Evolutionary conservation across 371 early-diverging fungal genomes (phyloP), one percentile per base, ranked within the genome.

Genomic region (Batkoa obscura): DNA sequence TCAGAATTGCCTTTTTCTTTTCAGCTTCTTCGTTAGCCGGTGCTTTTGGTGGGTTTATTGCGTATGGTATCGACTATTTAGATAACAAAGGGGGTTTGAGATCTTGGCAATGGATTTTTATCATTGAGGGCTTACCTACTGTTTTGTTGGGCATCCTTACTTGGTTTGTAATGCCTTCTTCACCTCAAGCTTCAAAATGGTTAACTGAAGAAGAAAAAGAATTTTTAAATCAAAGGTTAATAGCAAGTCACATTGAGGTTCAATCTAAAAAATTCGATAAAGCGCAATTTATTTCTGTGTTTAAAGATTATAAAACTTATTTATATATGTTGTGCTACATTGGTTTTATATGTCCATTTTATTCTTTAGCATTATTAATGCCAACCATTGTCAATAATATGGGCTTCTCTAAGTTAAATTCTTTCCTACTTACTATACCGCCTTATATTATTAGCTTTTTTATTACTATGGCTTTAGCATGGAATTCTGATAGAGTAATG

Each of bases 1-100:
- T 72, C 52, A 77, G 88, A 37, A 71, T 81, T 17, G 81, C 81
- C 1, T 57, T 79, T 50, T 86, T 84, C 59, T 83, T 78, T 60
- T 59, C 73, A 15, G 73, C 75, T 13, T 65, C 79, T 1, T 72
- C 80, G 1, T 43, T 81, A 33, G 82, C 88, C 30, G 86, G 86
- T 6, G 81, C 80, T 1, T 75, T 83, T 60, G 80, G 81, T 48
- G 84, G 82, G n/a, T 60, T 78, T 4, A 58, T 78, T 45, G 78
- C 79, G 0, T 73, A 71, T 58, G 63, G 59, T 41, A 68, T 80
- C 32, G 60, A 66, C 58, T 69, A 72, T 48, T 73, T 83, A 70
- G 70, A 79, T 39, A 78, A 79, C 17, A 9, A 67, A 17, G 52
- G 45, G 10, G 66, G 67, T 3, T 62, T 76, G 0, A 59, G 61